Evolutionary conservation across 495 filamentous ascomycete species (phyloP), one percentile per base, ranked within the genome.

Genomic region (Copromyces sp.): DNA sequence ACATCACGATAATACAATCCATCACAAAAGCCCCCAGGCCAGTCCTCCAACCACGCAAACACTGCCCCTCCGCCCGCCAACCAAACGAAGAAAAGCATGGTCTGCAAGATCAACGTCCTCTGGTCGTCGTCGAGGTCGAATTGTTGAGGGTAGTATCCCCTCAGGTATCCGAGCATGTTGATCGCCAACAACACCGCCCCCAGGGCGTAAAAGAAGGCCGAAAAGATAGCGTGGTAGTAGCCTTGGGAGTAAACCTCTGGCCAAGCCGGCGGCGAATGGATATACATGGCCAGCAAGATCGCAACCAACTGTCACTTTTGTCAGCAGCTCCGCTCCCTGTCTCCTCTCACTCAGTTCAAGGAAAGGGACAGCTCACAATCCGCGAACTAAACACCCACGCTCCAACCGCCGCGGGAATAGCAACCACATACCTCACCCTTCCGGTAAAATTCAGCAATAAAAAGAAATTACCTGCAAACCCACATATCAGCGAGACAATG

Each of bases 401-500:
- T 38, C 91, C 79, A 39, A 93, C 93, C 0, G 90, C 89, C 38
- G 88, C 79, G 0, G 92, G 91, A 37, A 94, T 77, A 4, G 92
- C 90, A 68, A 94, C 82, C 69, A 92, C 92, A 80, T 95, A 95
- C 24, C 92, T 86, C 29, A 94, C 85, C 3, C 87, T 84, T 47
- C 86, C 84, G 0, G 91, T 94, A 76, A 95, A 95, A 77, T 95
- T 94, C 72, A 91, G 86, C 2, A 94, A 79, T n/a, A 94, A 82
- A 74, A 91, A 89, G 4, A 92, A 70, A 77, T 94, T 93, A 5
- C 92, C 92, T 2, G 87, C 78, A 37, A 93, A 86, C 8, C 91
- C 92, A 70, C 83, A 89, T 8, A 84, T 86, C 7, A 94, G 84
- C 17, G 90, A 92, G 14, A 87, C 80, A 3, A 86, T 89, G 79